phyloP scores from a whole-genome alignment of 2,329 filamentous ascomycete species.

The Saccharata proteae region DNA sequence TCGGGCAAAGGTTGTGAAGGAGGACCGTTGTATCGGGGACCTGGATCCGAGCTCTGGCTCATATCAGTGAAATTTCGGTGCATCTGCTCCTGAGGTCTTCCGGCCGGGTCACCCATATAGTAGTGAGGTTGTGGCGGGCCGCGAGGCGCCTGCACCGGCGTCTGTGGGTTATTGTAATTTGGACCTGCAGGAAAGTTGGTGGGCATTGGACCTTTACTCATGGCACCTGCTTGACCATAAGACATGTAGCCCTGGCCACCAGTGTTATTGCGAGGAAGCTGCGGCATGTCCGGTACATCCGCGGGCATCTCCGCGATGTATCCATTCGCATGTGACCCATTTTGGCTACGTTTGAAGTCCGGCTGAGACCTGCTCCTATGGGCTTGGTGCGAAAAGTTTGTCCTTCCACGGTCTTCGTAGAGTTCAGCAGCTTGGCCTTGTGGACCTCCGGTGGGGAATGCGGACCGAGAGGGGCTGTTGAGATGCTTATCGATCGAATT shows the following conservation, averaged over 20 bases:
- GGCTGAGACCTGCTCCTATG: slow-evolving; percentile 56
- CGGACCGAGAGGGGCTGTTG: slow-evolving; percentile 2
- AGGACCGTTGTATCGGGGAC: not conserved
- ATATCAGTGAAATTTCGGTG: slow-evolving; percentile 21
- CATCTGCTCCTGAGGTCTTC: slow-evolving; percentile 17
- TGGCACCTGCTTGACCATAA: slow-evolving; percentile 17
- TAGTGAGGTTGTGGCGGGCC: slow-evolving; percentile 9
- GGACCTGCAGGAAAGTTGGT: slow-evolving; percentile 14
- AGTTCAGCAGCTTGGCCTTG: slow-evolving; percentile 4
- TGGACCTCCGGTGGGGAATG: slow-evolving; percentile 8
- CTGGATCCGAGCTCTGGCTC: slow-evolving; percentile 4
- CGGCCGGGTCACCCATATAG: slow-evolving; percentile 10
- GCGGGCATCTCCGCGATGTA: slow-evolving; percentile 59
- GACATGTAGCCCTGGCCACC: slow-evolving; percentile 13
- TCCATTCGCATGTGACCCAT: slow-evolving; percentile 14
- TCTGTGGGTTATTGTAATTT: too few species aligned
- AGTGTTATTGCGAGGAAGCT: slow-evolving; percentile 39
- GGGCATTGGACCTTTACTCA: slow-evolving; percentile 12
- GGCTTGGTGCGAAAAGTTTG: slow-evolving; percentile 25
- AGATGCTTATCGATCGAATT: slow-evolving; percentile 13
- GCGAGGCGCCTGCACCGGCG: too few species aligned
- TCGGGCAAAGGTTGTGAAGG: slow-evolving; percentile 9
- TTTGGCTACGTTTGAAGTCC: slow-evolving; percentile 35
- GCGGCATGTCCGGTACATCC: slow-evolving; percentile 39
- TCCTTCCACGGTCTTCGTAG: slow-evolving; percentile 1